Conservation (phyloP, 192 early-diverging fungal species). For the Haplosporangium gracile region DNA sequence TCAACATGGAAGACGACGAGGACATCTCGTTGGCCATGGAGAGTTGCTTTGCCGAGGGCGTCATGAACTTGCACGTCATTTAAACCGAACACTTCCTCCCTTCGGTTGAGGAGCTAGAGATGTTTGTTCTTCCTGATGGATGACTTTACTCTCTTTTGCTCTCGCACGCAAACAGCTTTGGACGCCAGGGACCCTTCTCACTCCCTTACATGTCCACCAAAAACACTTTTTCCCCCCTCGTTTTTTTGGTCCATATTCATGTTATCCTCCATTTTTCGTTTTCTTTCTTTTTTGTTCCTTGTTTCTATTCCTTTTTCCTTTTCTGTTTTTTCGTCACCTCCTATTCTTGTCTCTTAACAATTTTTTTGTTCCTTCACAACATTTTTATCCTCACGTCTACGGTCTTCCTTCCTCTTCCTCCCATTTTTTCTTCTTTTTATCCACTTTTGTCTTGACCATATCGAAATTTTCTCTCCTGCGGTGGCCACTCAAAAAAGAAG, state of each 20-base stretch:
- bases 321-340: not conserved
- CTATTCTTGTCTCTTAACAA: not conserved
- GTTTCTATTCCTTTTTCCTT: not conserved
- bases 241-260: conserved; percentile 8
- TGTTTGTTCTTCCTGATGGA: not conserved
- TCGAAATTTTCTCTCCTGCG: not conserved
- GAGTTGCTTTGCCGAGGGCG: conserved; percentile 56
- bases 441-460: not conserved
- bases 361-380: not conserved
- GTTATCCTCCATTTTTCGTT: not conserved
- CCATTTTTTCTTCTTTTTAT: not conserved
- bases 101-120: not conserved
- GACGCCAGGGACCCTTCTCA: not conserved
- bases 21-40: conserved; percentile 96
- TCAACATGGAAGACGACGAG: conserved; percentile 91
- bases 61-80: conserved; percentile 69
- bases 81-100: conserved; percentile 13
- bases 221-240: not conserved
- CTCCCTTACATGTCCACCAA: not conserved
- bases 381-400: not conserved
- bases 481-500: not conserved
- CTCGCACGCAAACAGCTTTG: not conserved
- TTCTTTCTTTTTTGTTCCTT: not conserved
- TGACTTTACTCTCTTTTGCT: not conserved
- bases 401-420: not conserved